phyloP scores from a whole-genome alignment of 306 rosid species.

The Quercus alba region DNA sequence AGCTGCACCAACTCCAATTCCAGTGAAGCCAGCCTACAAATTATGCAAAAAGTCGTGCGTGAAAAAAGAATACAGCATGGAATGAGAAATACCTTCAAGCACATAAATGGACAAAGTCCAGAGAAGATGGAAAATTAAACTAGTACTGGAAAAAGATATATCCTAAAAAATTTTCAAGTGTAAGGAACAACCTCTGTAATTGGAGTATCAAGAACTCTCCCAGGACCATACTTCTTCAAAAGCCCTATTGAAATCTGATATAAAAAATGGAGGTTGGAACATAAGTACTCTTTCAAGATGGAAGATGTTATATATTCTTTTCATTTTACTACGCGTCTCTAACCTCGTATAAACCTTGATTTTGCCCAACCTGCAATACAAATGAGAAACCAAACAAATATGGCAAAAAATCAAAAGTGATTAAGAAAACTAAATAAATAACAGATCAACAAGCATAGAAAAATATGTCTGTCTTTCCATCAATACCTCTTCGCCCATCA shows the following conservation, averaged over 20 bases:
- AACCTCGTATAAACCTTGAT: constrained; percentile 97
- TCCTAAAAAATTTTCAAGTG: constrained; percentile 9
- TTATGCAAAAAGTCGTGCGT: constrained; percentile 1
- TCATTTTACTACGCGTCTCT: constrained; percentile 8
- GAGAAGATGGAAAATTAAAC: constrained; percentile 1
- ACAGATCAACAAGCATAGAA: background rate
- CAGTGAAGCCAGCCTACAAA: constrained; percentile 96
- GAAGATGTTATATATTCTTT: background rate
- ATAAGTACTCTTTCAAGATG: background rate
- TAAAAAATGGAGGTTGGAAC: background rate
- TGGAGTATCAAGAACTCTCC: constrained; percentile 96
- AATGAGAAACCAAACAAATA: too few relatives aligned
- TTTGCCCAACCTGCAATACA: constrained; percentile 82
- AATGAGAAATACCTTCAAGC: too few relatives aligned
- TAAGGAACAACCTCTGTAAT: constrained; percentile 77
- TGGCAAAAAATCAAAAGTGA: constrained; percentile 9
- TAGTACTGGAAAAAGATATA: background rate
- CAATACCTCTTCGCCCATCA: constrained; percentile 96
- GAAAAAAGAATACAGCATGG: too few relatives aligned
- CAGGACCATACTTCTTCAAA: constrained; percentile 95
- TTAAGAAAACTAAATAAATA: constrained; percentile 6
- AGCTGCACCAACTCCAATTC: constrained; percentile 99
- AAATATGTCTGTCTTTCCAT: background rate
- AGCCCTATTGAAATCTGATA: constrained; percentile 81
- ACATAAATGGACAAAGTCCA: background rate